Evolutionary conservation across 2,329 filamentous ascomycete genomes (phyloP).

Genomic region (Microsporum ferrugineum): DNA sequence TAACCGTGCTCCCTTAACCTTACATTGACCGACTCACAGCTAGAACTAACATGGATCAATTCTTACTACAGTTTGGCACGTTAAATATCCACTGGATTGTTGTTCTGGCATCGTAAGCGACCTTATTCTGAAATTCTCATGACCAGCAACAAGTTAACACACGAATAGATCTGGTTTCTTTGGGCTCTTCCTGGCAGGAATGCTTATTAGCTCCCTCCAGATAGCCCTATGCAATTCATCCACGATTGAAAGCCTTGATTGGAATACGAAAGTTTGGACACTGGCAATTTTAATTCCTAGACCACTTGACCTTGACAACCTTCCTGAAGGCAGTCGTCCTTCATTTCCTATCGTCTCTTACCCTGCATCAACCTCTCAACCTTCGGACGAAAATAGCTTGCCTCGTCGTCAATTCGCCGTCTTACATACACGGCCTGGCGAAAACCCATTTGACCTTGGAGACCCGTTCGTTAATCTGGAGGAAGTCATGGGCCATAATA

Average conservation of each 20-base stretch:
- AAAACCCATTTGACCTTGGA: constrained; percentile 80
- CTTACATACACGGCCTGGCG: constrained; percentile 56
- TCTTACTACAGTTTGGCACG: constrained; percentile 21
- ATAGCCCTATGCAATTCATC: constrained; percentile 65
- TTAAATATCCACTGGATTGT: constrained; percentile 54
- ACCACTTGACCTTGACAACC: constrained; percentile 24
- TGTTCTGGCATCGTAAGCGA: constrained; percentile 48
- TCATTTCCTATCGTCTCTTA: constrained; percentile 28
- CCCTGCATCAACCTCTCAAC: constrained; percentile 19
- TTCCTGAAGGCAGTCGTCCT: constrained; percentile 27
- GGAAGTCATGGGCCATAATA: constrained; percentile 61
- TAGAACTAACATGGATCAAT: constrained; percentile 6
- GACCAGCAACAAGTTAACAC: constrained; percentile 9
- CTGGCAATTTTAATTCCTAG: constrained; percentile 62
- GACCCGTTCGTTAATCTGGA: constrained; percentile 56
- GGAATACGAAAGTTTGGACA: constrained; percentile 51
- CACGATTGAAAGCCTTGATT: constrained; percentile 66
- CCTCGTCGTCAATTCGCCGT: constrained; percentile 63
- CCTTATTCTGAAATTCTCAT: not conserved
- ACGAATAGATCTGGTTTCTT: constrained; percentile 52
- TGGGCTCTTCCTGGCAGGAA: constrained; percentile 64
- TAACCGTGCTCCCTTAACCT: constrained; percentile 18
- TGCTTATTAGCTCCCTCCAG: constrained; percentile 61
- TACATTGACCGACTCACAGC: not conserved
- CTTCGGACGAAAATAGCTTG: constrained; percentile 7